phyloP scores from a whole-genome alignment of 805 yeast species.

The Tanozyma kutaoensis region DNA sequence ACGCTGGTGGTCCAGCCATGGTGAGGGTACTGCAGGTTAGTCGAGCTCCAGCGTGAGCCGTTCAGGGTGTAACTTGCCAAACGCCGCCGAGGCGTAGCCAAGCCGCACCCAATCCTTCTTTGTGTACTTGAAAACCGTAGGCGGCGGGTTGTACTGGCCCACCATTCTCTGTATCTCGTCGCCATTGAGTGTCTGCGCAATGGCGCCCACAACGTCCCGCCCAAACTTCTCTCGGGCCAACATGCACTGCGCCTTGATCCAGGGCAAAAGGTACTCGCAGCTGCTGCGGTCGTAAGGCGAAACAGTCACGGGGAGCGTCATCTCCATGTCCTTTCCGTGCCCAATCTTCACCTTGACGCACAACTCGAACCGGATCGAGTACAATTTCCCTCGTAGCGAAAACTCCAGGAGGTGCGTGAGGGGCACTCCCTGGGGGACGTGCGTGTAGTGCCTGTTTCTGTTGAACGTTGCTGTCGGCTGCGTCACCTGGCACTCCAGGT shows the following conservation, averaged over 20 bases:
- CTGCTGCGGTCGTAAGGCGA: conserved; percentile 38
- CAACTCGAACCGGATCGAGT: conserved; percentile 37
- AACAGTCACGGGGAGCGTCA: conserved; percentile 38
- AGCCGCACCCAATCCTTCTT: conserved; percentile 16
- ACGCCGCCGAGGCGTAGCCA: conserved; percentile 24
- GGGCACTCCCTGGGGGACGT: conserved; percentile 22
- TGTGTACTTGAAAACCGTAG: conserved; percentile 10
- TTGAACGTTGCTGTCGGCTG: too few relatives aligned
- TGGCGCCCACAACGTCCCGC: conserved; percentile 10
- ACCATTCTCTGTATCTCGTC: conserved; percentile 11
- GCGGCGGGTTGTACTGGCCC: conserved; percentile 12
- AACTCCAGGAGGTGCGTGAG: conserved; percentile 35
- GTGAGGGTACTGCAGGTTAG: not conserved
- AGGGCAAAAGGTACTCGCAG: conserved; percentile 34
- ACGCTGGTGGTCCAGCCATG: conserved; percentile 24
- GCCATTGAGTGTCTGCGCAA: conserved; percentile 7
- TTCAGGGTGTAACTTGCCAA: conserved; percentile 8
- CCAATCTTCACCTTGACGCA: conserved; percentile 33
- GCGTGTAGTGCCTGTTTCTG: not conserved
- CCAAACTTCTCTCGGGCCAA: conserved; percentile 25
- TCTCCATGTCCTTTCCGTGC: conserved; percentile 36
- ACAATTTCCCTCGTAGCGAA: conserved; percentile 37
- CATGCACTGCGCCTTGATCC: conserved; percentile 42
- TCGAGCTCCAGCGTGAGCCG: conserved; percentile 2
- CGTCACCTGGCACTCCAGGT: too few relatives aligned